Evolutionary conservation across 2,329 filamentous ascomycete species (phyloP), one percentile per base, ranked within the genome.

Genomic region (Sporothrix globosa): DNA sequence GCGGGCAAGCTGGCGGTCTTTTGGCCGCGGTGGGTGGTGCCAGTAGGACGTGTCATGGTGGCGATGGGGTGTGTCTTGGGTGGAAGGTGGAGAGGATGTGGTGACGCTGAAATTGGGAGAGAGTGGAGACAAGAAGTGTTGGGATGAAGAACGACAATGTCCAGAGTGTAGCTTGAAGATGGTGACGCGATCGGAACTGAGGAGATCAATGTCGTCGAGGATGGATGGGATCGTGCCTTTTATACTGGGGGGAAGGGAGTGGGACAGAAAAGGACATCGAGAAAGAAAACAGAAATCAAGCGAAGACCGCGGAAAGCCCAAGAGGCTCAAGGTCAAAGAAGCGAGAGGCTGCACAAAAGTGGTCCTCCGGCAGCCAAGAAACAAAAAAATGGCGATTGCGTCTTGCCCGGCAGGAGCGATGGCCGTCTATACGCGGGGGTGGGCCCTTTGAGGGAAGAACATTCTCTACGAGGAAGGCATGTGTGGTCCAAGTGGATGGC

Each of bases 1-100:
- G 84, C 84, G 67, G 80, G 77, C 73, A 82, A 77, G 76, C 77
- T 82, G 50, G 44, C 27, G 41, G 69, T 72, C 41, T 48, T 72
- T 41, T 11, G 19, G 56, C 70, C 70, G 41, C 65, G 70, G 1
- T 44, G 48, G 63, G 70, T 72, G 27, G 24, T 44, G 50, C 24
- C 61, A 27, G 61, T 67, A 13, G 70, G 68, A 13, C 24, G 70
- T 13, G 66, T 44, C 67, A 67, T 60, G 66, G 27, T 13, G 24
- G 54, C 11, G 19, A 30, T 46, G 50, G 13, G 24, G 7, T 11
- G 21, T 44, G 6, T 13, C 27, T 44, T 24, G 34, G 21, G 56
- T 17, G 9, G 39, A 17, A 6, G 2, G 10, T 6, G 11, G 39
- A 19, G n/a, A 17, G n/a, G 11, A 14, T 7, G 58, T 46, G 34